Conservation (phyloP, 2,329 filamentous ascomycete genomes). For the Coniochaeta hoffmannii region DNA sequence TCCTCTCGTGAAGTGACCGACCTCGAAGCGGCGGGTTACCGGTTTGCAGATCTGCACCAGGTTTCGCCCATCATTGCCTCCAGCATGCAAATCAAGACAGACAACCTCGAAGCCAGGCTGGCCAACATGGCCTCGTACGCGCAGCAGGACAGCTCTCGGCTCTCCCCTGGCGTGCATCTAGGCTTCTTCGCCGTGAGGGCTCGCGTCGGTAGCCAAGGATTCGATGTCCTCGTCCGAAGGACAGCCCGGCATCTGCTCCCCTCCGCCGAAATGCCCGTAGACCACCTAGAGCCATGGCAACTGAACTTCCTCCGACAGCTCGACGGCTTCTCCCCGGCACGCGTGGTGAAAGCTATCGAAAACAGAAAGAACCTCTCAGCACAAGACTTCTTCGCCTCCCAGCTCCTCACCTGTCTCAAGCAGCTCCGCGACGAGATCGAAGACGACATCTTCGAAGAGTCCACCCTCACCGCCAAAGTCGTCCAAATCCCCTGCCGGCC, state of each 20-base stretch:
- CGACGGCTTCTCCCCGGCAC: constrained; percentile 32
- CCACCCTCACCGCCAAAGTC: constrained; percentile 29
- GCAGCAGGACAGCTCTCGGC: constrained; percentile 31
- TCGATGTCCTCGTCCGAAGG: constrained; percentile 55
- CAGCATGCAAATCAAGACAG: constrained; percentile 64
- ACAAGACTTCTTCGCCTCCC: constrained; percentile 10
- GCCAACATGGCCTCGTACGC: constrained; percentile 56
- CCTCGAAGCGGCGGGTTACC: constrained; percentile 65
- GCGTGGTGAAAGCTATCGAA: constrained; percentile 29
- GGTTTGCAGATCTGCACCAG: constrained; percentile 65
- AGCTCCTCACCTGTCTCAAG: constrained; percentile 23
- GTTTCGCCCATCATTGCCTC: constrained; percentile 62
- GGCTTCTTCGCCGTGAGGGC: constrained; percentile 52
- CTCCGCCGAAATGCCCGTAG: constrained; percentile 44
- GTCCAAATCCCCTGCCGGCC: constrained; percentile 29
- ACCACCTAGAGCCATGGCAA: constrained; percentile 47
- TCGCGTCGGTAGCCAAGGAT: constrained; percentile 43
- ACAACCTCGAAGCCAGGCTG: constrained; percentile 55
- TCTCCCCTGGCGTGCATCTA: constrained; percentile 47
- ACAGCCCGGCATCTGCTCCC: constrained; percentile 53
- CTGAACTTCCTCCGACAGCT: constrained; percentile 45
- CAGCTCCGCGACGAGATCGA: constrained; percentile 28
- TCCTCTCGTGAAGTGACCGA: constrained; percentile 50
- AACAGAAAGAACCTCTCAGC: constrained; percentile 17
- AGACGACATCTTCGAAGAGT: constrained; percentile 33